Conservation (phyloP, 2,329 filamentous ascomycete species). For the Cladobotryum protrusum region DNA sequence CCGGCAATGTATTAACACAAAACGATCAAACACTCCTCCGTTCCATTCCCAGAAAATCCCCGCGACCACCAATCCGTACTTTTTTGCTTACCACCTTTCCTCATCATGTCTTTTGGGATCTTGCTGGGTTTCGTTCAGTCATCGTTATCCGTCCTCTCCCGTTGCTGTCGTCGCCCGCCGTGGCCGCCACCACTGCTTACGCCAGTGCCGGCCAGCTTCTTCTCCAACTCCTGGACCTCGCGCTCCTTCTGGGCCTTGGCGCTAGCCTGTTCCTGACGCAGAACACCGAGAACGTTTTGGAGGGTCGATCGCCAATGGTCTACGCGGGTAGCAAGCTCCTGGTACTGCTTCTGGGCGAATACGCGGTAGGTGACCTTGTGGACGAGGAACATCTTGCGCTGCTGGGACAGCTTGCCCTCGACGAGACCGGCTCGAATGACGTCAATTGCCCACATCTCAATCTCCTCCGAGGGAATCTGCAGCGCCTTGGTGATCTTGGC, state of each 20-base stretch:
- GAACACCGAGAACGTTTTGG: conserved; percentile 68
- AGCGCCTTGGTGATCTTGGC: conserved; percentile 76
- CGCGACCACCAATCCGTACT: conserved; percentile 12
- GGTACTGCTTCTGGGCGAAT: conserved; percentile 97
- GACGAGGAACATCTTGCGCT: conserved; percentile 87
- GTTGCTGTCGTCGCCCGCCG: conserved; percentile 23
- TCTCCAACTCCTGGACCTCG: conserved; percentile 65
- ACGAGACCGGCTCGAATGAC: conserved; percentile 93
- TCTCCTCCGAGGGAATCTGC: conserved; percentile 73
- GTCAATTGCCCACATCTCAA: conserved; percentile 98
- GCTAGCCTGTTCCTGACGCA: conserved; percentile 74
- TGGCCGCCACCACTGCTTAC: conserved; percentile 27
- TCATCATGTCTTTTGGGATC: conserved; percentile 10
- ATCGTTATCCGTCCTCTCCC: conserved; percentile 50
- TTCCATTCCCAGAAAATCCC: conserved; percentile 14
- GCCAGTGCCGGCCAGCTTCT: conserved; percentile 49
- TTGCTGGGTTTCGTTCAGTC: conserved; percentile 34
- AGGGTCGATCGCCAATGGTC: conserved; percentile 88
- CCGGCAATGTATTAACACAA: conserved; percentile 30
- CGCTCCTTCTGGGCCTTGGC: conserved; percentile 72
- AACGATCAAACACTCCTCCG: conserved; percentile 14
- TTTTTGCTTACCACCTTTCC: conserved; percentile 10
- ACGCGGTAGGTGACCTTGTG: conserved; percentile 95
- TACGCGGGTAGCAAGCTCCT: conserved; percentile 82
- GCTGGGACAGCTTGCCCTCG: conserved; percentile 92